A percentile compares a stretch with the other conserved stretches of the same genome.
phyloP scores from a whole-genome alignment of 2,329 filamentous ascomycete species.

The Chalaropsis ovoidea region DNA sequence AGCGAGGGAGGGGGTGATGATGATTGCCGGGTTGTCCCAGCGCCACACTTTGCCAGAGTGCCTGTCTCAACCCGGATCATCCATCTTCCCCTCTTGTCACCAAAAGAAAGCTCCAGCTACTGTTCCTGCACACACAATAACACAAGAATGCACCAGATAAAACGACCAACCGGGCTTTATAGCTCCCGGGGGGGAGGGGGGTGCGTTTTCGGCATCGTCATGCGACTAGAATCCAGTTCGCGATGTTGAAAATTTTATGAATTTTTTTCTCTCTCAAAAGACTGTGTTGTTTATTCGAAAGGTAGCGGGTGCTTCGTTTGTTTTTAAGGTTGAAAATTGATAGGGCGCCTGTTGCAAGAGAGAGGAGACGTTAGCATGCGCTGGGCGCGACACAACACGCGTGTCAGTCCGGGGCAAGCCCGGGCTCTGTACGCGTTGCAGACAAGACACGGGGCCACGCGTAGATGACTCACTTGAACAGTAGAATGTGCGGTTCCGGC shows the following conservation, averaged over 20 bases:
- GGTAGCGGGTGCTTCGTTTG: conserved; percentile 8
- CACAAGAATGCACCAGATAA: background rate
- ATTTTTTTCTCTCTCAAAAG: conserved; percentile 16
- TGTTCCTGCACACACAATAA: conserved; percentile 4
- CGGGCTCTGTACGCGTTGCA: background rate
- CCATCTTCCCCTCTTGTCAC: background rate
- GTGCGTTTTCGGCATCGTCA: background rate
- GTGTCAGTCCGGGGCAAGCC: background rate
- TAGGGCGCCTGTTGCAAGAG: conserved; percentile 52
- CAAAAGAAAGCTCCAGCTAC: background rate
- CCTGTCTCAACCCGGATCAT: too few relatives aligned
- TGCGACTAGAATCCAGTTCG: conserved; percentile 9
- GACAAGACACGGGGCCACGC: background rate
- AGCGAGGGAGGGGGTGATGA: background rate
- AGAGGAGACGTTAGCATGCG: conserved; percentile 18
- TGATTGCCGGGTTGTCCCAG: background rate
- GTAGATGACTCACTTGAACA: conserved; percentile 73
- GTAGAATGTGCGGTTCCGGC: conserved; percentile 92
- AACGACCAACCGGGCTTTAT: too few relatives aligned
- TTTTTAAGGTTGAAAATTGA: conserved; percentile 50
- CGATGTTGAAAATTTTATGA: conserved; percentile 15
- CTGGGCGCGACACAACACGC: background rate
- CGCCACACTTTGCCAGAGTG: background rate
- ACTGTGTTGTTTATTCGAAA: conserved; percentile 10
- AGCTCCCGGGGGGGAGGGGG: too few relatives aligned